Conservation (phyloP, 495 filamentous ascomycete species). For the Pyrenula aspistea region DNA sequence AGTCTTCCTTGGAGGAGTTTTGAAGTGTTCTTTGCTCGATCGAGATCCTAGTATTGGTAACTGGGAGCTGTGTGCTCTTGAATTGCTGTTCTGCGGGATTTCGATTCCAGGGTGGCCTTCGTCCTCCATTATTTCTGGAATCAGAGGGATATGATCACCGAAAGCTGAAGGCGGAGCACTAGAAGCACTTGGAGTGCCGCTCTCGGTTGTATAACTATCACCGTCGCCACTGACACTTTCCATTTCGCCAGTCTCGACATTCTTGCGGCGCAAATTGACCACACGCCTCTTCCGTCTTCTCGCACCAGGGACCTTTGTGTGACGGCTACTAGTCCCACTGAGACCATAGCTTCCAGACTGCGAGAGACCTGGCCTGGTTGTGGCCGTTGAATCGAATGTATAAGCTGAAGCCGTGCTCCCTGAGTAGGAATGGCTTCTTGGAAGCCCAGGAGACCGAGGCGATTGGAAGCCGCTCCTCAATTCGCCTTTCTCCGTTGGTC, state of each 20-base stretch:
- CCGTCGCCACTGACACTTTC: slow-evolving; percentile 43
- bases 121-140: neutral
- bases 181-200: slow-evolving; percentile 25
- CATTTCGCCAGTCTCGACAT: slow-evolving; percentile 36
- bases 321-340: slow-evolving; percentile 48
- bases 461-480: slow-evolving; percentile 40
- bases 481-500: slow-evolving; percentile 60
- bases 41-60: neutral
- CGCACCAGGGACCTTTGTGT: slow-evolving; percentile 49
- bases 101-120: neutral
- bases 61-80: neutral
- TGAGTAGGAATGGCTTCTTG: slow-evolving; percentile 47
- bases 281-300: slow-evolving; percentile 87
- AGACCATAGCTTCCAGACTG: slow-evolving; percentile 43
- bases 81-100: neutral
- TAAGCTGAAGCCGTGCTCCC: slow-evolving; percentile 49
- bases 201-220: slow-evolving; percentile 22
- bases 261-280: slow-evolving; percentile 69
- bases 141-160: slow-evolving; percentile 2
- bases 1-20: neutral
- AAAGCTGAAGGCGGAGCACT: slow-evolving; percentile 27
- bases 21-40: neutral
- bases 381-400: slow-evolving; percentile 37
- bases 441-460: slow-evolving; percentile 37
- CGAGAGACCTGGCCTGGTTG: slow-evolving; percentile 31